These are phyloP conservation scores for Oidiodendron maius DNA, from an alignment of 495 filamentous ascomycete genomes.

Conservation along the genomic window DNA sequence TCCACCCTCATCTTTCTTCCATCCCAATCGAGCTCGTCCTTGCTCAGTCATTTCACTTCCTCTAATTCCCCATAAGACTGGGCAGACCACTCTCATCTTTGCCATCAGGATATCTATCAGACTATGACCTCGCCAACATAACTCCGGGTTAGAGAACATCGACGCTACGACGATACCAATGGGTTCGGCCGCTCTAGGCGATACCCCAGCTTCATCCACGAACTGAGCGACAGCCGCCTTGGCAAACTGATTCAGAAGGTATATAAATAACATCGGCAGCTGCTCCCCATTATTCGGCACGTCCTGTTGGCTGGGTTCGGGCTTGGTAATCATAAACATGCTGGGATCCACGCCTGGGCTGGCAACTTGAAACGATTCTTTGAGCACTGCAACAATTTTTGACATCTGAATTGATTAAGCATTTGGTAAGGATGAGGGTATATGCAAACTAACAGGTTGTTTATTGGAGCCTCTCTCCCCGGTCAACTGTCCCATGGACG, in stretches of 20 bases:
- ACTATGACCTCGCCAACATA: slow-evolving; percentile 62
- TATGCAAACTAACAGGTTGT: slow-evolving; percentile 37
- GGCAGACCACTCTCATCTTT: slow-evolving; percentile 75
- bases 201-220: slow-evolving; percentile 64
- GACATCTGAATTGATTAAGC: neutral
- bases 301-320: slow-evolving; percentile 42
- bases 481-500: slow-evolving; percentile 69
- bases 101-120: slow-evolving; percentile 85
- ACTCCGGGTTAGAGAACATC: slow-evolving; percentile 62
- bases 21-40: slow-evolving; percentile 67
- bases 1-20: slow-evolving; percentile 53
- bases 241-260: slow-evolving; percentile 74
- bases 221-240: slow-evolving; percentile 75
- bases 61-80: slow-evolving; percentile 78
- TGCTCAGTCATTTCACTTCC: slow-evolving; percentile 68
- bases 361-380: slow-evolving; percentile 8
- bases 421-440: no score
- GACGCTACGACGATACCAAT: slow-evolving; percentile 71
- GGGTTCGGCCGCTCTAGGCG: slow-evolving; percentile 68
- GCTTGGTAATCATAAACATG: slow-evolving; percentile 54
- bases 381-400: neutral
- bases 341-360: slow-evolving; percentile 61
- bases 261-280: slow-evolving; percentile 68
- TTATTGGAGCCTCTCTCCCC: slow-evolving; percentile 56
- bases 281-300: slow-evolving; percentile 45